Percentiles rank a stretch among this genome's conserved stretches.
Evolutionary conservation across 352 stramenopile species (phyloP).

Genomic region (Halophytophthora polymorphica): DNA sequence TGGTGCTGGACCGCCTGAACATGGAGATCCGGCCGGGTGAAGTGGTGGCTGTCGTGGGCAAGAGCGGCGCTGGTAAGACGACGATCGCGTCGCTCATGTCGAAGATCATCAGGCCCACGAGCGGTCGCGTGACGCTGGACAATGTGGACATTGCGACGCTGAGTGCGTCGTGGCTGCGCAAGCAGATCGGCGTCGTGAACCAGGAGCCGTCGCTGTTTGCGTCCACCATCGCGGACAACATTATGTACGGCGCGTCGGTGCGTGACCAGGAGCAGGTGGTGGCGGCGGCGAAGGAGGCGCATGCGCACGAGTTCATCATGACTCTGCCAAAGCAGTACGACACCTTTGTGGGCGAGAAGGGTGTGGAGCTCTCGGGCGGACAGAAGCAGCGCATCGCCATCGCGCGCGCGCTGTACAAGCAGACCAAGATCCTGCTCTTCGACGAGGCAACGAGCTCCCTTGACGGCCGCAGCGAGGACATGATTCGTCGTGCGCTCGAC

Average conservation of each 20-base stretch:
- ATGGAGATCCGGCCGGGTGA: slow-evolving; percentile 77
- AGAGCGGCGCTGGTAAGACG: slow-evolving; percentile 81
- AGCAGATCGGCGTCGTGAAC: slow-evolving; percentile 87
- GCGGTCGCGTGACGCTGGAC: slow-evolving; percentile 60
- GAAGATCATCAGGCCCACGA: slow-evolving; percentile 68
- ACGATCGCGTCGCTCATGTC: slow-evolving; percentile 80
- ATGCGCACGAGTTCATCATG: slow-evolving; percentile 80
- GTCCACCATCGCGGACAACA: slow-evolving; percentile 82
- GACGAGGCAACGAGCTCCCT: slow-evolving; percentile 85
- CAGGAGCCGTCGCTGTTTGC: slow-evolving; percentile 83
- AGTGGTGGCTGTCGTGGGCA: slow-evolving; percentile 83
- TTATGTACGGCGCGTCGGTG: slow-evolving; percentile 66
- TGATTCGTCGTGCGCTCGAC: slow-evolving; percentile 66
- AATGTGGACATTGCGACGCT: slow-evolving; percentile 67
- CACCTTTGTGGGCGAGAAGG: slow-evolving; percentile 96
- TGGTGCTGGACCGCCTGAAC: slow-evolving; percentile 62
- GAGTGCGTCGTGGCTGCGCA: slow-evolving; percentile 68
- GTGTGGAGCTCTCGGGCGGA: slow-evolving; percentile 94
- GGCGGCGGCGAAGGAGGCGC: slow-evolving; percentile 61
- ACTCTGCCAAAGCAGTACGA: slow-evolving; percentile 92
- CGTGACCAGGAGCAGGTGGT: slow-evolving; percentile 58
- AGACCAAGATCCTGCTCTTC: slow-evolving; percentile 78
- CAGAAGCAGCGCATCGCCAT: slow-evolving; percentile 96
- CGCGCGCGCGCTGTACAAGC: slow-evolving; percentile 77
- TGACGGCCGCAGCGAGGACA: slow-evolving; percentile 78